These are phyloP conservation scores for Plasmopara muralis DNA, from an alignment of 352 stramenopile genomes.

Conservation along the genomic window DNA sequence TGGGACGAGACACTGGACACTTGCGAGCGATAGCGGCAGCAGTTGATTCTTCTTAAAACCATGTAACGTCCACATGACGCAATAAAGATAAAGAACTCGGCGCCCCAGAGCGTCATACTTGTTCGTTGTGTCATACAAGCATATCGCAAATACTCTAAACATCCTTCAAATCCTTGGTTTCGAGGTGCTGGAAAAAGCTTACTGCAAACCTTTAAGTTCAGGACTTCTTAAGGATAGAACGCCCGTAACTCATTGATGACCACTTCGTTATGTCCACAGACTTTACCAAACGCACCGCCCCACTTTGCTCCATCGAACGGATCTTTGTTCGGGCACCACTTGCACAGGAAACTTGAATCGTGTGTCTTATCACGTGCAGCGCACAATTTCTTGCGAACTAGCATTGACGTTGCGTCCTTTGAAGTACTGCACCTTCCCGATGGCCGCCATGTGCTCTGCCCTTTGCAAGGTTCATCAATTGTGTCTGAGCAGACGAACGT, in stretches of 20 bases:
- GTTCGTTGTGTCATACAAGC: conserved; percentile 31
- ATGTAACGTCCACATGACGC: conserved; percentile 38
- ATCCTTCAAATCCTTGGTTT: conserved; percentile 86
- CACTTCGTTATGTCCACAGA: conserved; percentile 87
- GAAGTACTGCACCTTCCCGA: conserved; percentile 60
- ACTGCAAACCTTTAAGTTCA: conserved; percentile 85
- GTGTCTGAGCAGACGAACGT: conserved; percentile 69
- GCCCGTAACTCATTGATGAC: conserved; percentile 78
- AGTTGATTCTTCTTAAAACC: conserved; percentile 62
- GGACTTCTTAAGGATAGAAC: conserved; percentile 82
- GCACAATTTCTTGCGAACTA: conserved; percentile 37
- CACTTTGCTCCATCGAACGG: conserved; percentile 62
- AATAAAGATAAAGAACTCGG: conserved; percentile 72
- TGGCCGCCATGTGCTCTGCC: conserved; percentile 40
- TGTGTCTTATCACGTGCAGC: conserved; percentile 13
- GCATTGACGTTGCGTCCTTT: conserved; percentile 64
- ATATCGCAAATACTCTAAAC: conserved; percentile 79
- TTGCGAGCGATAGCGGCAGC: conserved; percentile 47
- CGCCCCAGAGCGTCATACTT: conserved; percentile 82
- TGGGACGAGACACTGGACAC: conserved; percentile 49
- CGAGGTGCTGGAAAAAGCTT: conserved; percentile 66
- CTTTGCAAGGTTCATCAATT: conserved; percentile 68
- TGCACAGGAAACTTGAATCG: conserved; percentile 18
- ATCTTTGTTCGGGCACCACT: conserved; percentile 72
- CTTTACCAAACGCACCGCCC: conserved; percentile 79